A percentile compares a stretch with the other conserved stretches of the same genome.
Conservation (phyloP, 805 yeast species). For the Yarrowia bubula region DNA sequence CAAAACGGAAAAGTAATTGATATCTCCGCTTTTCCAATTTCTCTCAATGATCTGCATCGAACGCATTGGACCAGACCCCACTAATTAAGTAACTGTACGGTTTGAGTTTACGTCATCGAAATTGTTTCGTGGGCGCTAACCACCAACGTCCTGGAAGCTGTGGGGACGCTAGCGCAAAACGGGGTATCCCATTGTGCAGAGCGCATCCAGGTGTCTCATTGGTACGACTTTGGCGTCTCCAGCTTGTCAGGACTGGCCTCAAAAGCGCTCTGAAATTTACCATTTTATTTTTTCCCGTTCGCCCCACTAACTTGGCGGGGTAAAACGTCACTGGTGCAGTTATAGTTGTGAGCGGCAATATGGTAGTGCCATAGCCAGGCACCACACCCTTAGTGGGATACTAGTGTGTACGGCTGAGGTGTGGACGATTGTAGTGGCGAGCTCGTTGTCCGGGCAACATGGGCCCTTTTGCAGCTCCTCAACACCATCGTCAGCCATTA, state of each 20-base stretch:
- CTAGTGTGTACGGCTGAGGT: background rate
- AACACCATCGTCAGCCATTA: background rate
- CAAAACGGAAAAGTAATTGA: background rate
- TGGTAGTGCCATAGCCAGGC: background rate
- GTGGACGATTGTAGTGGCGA: background rate
- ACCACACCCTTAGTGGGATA: background rate
- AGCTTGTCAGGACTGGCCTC: background rate
- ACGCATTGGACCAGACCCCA: conserved; percentile 11
- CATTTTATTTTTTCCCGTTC: background rate
- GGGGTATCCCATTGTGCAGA: too few species aligned
- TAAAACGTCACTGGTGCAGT: background rate
- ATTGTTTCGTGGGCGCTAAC: background rate
- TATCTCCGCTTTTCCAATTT: too few species aligned
- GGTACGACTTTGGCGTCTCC: too few species aligned
- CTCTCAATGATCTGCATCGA: too few species aligned
- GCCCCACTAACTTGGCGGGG: background rate
- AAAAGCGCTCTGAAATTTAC: background rate
- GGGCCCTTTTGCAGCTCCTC: background rate
- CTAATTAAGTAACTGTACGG: background rate
- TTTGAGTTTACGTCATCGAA: conserved; percentile 12
- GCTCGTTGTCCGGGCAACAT: background rate
- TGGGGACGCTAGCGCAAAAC: too few species aligned
- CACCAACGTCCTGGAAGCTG: too few species aligned
- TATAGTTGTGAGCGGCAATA: background rate
- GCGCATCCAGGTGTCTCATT: too few species aligned